These are phyloP conservation scores for Polyplosphaeria fusca DNA, from an alignment of 495 filamentous ascomycete species.

Conservation along the genomic window DNA sequence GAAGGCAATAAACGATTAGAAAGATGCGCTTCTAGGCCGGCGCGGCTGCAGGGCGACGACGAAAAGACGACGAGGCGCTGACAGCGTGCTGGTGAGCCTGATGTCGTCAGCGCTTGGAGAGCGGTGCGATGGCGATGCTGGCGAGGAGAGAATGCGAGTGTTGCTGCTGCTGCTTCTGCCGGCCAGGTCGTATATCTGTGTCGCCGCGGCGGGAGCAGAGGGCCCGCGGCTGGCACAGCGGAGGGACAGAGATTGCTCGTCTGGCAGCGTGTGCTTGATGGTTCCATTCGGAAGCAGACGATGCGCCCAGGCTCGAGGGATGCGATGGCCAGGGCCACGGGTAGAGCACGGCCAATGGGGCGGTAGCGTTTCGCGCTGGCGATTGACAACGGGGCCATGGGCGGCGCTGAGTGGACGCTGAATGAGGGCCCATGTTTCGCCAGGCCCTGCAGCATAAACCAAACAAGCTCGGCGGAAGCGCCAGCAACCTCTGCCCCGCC, in stretches of 20 bases:
- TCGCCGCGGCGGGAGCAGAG: not conserved
- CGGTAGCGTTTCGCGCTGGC: not conserved
- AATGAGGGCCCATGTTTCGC: slow-evolving; percentile 3
- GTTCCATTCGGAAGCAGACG: slow-evolving; percentile 16
- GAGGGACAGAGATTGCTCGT: slow-evolving; percentile 1
- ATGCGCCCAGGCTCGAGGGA: slow-evolving; percentile 11
- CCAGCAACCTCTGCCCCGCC: not conserved
- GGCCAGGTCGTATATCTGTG: not conserved
- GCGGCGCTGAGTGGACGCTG: not conserved
- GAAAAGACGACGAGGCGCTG: slow-evolving; percentile 5
- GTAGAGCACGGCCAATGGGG: not conserved
- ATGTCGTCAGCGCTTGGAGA: not conserved
- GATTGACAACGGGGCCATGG: not conserved
- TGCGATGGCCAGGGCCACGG: slow-evolving; percentile 1
- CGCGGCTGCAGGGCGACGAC: slow-evolving; percentile 7
- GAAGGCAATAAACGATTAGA: slow-evolving; percentile 33
- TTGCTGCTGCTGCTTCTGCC: not conserved
- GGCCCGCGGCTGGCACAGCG: not conserved
- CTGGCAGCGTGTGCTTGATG: not conserved
- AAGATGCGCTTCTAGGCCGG: slow-evolving; percentile 26
- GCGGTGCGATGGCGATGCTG: not conserved
- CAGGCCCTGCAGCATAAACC: slow-evolving; percentile 3
- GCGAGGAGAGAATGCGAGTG: not conserved
- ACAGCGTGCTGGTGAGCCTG: not conserved
- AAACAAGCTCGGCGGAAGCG: slow-evolving; percentile 8